Evolutionary conservation across 768 basidiomycete species (phyloP), one percentile per base, ranked within the genome.

Genomic region (Boletus insuetus): DNA sequence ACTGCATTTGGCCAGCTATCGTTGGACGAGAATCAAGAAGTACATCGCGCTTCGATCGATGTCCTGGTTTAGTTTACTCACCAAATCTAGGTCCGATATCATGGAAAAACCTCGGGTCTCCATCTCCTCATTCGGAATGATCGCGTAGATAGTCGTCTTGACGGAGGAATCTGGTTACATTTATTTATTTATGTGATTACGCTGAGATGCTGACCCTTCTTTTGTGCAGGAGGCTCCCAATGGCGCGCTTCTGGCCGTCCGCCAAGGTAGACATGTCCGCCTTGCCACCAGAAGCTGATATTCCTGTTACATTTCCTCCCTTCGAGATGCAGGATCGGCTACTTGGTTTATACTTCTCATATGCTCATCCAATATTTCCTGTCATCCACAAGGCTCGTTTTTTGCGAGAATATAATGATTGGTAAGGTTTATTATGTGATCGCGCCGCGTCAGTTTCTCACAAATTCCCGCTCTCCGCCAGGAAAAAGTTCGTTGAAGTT

Each of bases 321-420:
- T 63, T 75, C 20, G 76, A 79, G 17, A 73, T 82, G 34, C 91
- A 91, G 68, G 82, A 88, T 53, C 80, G 78, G 38, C 77, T 94
- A 5, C 68, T 94, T 47, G 79, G 82, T 32, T 73, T 92, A 9
- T 95, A 91, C 69, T 94, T 94, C 71, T 82, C 82, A 12, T 88
- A 91, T 63, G 84, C 89, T 31, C 92, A 95, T 61, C 91, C 93
- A 7, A 77, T 85, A 49, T 89, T 90, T 62, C 94, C 93, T 8
- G 77, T 94, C 44, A 71, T 94, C n/a, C 83, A 90, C 69, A 89
- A 86, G 70, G 73, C 70, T 13, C 79, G 81, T 20, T 92, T 94
- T 69, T 67, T 89, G 60, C 69, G 79, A 17, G 84, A 88, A 58
- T 93, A 82, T 64, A 73, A 76, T 38, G 70, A 74, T 16, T 79